phyloP scores from a whole-genome alignment of 768 basidiomycete genomes.

The Lactarius hengduanensis region DNA sequence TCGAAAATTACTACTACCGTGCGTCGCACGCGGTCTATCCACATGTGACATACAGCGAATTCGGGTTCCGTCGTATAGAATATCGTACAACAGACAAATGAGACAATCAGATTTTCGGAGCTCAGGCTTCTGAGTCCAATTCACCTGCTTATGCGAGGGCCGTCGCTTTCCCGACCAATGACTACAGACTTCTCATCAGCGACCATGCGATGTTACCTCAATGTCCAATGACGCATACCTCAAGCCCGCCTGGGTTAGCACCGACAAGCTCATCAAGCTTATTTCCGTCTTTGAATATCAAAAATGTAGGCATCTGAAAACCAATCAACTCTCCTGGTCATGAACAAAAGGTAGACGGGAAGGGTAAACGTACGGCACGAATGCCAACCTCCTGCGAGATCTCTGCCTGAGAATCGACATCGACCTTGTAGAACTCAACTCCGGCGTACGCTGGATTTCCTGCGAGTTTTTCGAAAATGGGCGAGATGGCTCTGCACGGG shows the following conservation, averaged over 20 bases:
- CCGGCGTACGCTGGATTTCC: slow-evolving; percentile 30
- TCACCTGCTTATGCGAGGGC: background rate
- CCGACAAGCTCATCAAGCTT: slow-evolving; percentile 46
- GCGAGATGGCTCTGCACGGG: slow-evolving; percentile 65
- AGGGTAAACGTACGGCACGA: slow-evolving; percentile 51
- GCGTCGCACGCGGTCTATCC: background rate
- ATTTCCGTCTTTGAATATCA: slow-evolving; percentile 38
- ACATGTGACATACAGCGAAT: background rate
- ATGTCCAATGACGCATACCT: slow-evolving; percentile 35
- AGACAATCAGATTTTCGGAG: background rate
- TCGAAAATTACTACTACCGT: background rate
- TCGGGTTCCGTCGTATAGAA: background rate
- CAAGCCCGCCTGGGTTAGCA: slow-evolving; percentile 42
- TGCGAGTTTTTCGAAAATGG: slow-evolving; percentile 61
- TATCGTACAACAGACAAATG: background rate
- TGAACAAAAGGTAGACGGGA: background rate
- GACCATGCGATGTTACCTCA: background rate
- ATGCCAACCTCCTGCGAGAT: slow-evolving; percentile 60
- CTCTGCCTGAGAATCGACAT: slow-evolving; percentile 58
- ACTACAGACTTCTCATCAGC: background rate
- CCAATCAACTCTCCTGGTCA: background rate
- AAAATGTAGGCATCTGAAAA: slow-evolving; percentile 46
- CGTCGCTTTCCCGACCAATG: background rate
- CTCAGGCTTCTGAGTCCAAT: background rate
- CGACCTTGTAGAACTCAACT: slow-evolving; percentile 68